phyloP scores from a whole-genome alignment of 345 rosid species.

The Dovyalis caffra region DNA sequence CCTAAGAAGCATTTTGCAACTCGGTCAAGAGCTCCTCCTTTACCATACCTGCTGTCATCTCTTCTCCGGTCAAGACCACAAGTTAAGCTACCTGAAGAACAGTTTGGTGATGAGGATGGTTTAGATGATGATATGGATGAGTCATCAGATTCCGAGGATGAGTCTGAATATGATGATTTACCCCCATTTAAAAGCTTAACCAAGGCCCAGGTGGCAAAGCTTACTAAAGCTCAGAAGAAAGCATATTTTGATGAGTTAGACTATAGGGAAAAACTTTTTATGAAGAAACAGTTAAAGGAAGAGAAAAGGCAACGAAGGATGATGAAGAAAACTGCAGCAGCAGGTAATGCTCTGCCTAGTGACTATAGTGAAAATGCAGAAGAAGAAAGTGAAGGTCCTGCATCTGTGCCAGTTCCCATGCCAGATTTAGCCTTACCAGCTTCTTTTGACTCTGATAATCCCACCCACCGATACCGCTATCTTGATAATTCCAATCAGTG shows the following conservation, averaged over 20 bases:
- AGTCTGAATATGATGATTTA: conserved; percentile 71
- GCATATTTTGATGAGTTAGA: conserved; percentile 87
- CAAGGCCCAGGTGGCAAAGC: conserved; percentile 67
- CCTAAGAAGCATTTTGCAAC: conserved; percentile 72
- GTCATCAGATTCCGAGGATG: conserved; percentile 80
- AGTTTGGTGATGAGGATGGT: conserved; percentile 72
- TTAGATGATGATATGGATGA: conserved; percentile 73
- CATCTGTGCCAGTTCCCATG: conserved; percentile 87
- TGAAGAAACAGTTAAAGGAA: conserved; percentile 89
- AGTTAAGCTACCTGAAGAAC: conserved; percentile 88
- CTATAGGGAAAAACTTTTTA: conserved; percentile 76
- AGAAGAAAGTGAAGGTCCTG: conserved; percentile 73
- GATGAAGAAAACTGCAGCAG: conserved; percentile 70
- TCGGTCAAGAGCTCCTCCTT: conserved; percentile 73
- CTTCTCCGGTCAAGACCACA: conserved; percentile 92
- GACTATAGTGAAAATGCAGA: conserved; percentile 53
- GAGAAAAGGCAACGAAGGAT: conserved; percentile 69
- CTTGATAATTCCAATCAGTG: conserved; percentile 83
- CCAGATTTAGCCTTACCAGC: conserved; percentile 93
- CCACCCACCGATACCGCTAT: conserved; percentile 91
- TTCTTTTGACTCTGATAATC: conserved; percentile 91
- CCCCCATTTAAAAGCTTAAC: conserved; percentile 84
- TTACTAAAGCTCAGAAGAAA: conserved; percentile 72
- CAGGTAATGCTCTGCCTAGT: conserved; percentile 51
- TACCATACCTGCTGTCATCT: conserved; percentile 84